Evolutionary conservation across 345 rosid genomes (phyloP).

Genomic region (Eucalyptus fibrosa): DNA sequence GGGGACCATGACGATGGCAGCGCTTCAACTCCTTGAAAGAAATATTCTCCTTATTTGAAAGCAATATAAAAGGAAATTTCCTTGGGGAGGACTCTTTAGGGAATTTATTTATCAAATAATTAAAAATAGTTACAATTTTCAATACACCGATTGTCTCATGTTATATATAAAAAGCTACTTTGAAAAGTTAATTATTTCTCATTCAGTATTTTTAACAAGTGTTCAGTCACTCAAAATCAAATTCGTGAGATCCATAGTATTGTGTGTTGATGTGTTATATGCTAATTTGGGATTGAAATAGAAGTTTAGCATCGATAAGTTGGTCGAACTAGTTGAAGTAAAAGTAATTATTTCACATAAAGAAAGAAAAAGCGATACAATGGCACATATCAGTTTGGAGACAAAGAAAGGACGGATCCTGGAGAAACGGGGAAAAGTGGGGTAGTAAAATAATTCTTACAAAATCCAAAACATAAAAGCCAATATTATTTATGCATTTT

Average conservation of each 20-base stretch:
- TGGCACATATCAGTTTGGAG: too few species aligned
- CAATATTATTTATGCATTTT: background rate
- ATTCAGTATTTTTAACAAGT: too few species aligned
- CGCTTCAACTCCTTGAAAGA: background rate
- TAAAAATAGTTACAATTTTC: too few species aligned
- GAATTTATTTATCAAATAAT: background rate
- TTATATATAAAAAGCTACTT: too few species aligned
- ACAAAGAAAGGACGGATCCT: too few species aligned
- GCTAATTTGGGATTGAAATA: background rate
- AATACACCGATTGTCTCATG: background rate
- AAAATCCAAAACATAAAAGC: background rate
- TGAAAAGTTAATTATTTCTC: background rate
- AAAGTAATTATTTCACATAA: background rate
- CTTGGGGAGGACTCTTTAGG: background rate
- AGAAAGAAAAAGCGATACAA: background rate
- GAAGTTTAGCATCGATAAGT: background rate
- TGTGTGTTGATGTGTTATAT: background rate
- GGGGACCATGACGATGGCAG: background rate
- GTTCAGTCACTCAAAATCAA: background rate
- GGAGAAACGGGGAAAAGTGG: background rate
- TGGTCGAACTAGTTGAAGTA: background rate
- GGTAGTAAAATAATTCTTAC: background rate
- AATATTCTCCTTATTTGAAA: background rate
- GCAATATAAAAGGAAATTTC: background rate
- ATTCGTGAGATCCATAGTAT: background rate